Conservation (phyloP, 2,329 filamentous ascomycete species). For the Cladosporium halotolerans region DNA sequence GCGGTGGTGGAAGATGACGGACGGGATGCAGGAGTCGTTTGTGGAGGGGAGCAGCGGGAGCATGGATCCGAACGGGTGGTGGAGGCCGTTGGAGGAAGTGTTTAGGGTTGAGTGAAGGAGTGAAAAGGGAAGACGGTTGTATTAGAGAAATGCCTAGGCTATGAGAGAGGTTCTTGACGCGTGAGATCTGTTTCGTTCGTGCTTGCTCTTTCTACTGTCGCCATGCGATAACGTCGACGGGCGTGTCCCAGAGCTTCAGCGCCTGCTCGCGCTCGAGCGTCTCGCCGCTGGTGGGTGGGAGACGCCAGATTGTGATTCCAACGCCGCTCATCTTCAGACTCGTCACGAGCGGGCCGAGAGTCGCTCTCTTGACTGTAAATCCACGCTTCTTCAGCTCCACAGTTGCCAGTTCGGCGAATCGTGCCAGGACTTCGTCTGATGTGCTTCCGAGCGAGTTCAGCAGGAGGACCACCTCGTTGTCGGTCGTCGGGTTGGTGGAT, state of each 20-base stretch:
- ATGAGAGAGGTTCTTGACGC: too few species aligned
- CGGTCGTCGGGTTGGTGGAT: slow-evolving; percentile 23
- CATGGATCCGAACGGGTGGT: slow-evolving; percentile 54
- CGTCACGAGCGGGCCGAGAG: slow-evolving; percentile 31
- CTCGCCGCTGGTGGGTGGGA: slow-evolving; percentile 28
- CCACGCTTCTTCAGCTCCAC: slow-evolving; percentile 26
- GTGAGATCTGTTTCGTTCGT: neutral
- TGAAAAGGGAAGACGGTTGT: neutral
- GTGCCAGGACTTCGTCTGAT: slow-evolving; percentile 31
- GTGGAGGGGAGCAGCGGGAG: slow-evolving; percentile 55
- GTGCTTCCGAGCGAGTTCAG: slow-evolving; percentile 33
- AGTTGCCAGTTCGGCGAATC: slow-evolving; percentile 30
- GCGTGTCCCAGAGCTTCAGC: slow-evolving; percentile 30
- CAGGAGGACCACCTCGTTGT: slow-evolving; percentile 31
- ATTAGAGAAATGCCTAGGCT: neutral
- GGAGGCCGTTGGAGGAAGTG: slow-evolving; percentile 63
- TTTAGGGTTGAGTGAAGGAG: slow-evolving; percentile 50
- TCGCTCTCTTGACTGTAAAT: slow-evolving; percentile 29
- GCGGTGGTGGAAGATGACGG: slow-evolving; percentile 78
- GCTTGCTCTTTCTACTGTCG: slow-evolving; percentile 22
- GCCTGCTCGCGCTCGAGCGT: slow-evolving; percentile 23
- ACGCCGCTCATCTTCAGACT: slow-evolving; percentile 35
- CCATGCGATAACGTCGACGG: slow-evolving; percentile 32
- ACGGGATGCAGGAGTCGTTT: slow-evolving; percentile 60
- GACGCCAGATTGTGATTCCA: slow-evolving; percentile 33